Percentiles rank a stretch among this genome's conserved stretches.
Evolutionary conservation across 1,139 yeast genomes (phyloP).

Genomic region (Yamadazyma epiphylla): DNA sequence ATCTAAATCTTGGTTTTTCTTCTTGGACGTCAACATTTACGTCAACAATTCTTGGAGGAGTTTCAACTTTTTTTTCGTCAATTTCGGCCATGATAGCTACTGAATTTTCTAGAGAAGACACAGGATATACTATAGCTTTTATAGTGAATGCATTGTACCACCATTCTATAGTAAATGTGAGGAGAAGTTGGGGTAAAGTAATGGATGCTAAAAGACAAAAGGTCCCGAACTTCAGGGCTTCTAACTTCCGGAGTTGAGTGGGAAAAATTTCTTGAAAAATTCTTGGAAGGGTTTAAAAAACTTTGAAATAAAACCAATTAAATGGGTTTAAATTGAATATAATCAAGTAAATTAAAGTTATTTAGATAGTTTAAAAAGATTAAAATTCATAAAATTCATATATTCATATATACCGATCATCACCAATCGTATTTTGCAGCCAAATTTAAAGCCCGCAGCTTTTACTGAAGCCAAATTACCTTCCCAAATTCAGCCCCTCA

Average conservation of each 20-base stretch:
- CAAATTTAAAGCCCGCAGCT: neutral
- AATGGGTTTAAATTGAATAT: neutral
- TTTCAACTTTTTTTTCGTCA: neutral
- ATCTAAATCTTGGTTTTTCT: constrained; percentile 15
- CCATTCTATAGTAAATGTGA: neutral
- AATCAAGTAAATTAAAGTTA: too few relatives aligned
- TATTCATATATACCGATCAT: too few relatives aligned
- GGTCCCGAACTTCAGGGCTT: too few relatives aligned
- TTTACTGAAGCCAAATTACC: neutral
- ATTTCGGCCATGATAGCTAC: neutral
- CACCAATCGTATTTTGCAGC: neutral
- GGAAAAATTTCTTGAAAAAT: neutral
- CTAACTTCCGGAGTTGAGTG: neutral
- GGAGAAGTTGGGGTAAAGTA: neutral
- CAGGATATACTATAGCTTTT: neutral
- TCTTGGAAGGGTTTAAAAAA: neutral
- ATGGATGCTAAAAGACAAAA: neutral
- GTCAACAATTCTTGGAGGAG: neutral
- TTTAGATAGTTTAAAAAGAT: neutral
- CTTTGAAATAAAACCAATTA: neutral
- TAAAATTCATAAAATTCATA: too few relatives aligned
- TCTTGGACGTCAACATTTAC: constrained; percentile 2
- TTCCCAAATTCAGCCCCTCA: neutral
- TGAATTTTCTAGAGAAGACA: neutral
- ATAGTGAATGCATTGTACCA: neutral